These are phyloP conservation scores for Quercus phellos DNA, from an alignment of 331 rosid genomes.

Conservation along the genomic window DNA sequence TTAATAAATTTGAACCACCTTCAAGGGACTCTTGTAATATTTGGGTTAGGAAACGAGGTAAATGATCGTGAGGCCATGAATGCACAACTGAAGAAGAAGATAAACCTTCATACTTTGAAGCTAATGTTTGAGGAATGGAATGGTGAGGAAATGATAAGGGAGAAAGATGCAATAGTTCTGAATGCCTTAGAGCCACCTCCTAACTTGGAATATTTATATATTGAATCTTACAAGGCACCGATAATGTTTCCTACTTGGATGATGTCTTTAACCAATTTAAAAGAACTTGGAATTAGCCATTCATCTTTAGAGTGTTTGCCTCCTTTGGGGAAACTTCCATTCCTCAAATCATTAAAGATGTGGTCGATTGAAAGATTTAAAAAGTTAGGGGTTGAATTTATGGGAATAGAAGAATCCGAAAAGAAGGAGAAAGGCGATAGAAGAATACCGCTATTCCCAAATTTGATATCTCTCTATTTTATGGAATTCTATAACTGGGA, in stretches of 20 bases:
- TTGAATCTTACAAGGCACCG: too few relatives aligned
- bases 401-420: neutral
- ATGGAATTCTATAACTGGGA: fast-evolving
- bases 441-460: neutral
- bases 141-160: too few relatives aligned
- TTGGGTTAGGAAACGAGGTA: neutral
- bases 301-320: neutral
- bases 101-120: neutral
- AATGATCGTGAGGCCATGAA: neutral
- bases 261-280: neutral
- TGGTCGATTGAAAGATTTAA: fast-evolving
- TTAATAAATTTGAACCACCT: neutral
- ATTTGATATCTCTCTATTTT: too few relatives aligned
- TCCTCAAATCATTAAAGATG: neutral
- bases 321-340: neutral
- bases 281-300: neutral
- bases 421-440: neutral
- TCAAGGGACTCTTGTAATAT: neutral
- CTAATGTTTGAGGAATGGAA: neutral
- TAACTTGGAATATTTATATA: too few relatives aligned
- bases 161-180: too few relatives aligned
- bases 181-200: too few relatives aligned
- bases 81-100: neutral
- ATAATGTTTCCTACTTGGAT: neutral
- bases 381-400: neutral